Evolutionary conservation across 2,329 filamentous ascomycete species (phyloP), one percentile per base, ranked within the genome.

Genomic region (Simplicillium sp.): DNA sequence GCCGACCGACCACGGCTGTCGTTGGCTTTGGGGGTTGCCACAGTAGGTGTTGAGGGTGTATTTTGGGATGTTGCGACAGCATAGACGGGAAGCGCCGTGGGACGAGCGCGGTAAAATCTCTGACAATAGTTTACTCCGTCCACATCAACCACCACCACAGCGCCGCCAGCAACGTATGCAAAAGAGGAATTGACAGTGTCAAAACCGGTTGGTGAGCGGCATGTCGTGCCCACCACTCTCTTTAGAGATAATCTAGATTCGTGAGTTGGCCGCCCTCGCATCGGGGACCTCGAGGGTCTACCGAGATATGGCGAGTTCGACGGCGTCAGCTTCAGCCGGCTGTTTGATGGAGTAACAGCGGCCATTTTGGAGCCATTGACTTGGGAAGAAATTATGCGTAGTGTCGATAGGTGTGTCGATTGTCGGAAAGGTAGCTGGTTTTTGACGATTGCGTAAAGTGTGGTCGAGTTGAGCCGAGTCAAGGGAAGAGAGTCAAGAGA

Each of bases 221-320:
- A 90, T 7, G 90, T 97, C 17, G 89, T 94, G 36, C 92, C 92
- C 54, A 97, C 84, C 43, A 97, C 87, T 47, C 87, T 80, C 59
- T 82, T 82, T 46, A 96, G 69, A 32, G 82, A 82, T 35, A 96
- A 71, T 33, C 74, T 73, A 16, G 75, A 69, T 44, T 80, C 75
- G 44, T 67, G 65, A 11, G 59, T 50, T 36, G 58, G 44, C 39
- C 71, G 69, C 36, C 65, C 63, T 37, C 75, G 73, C 45, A 70
- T 57, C 25, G 83, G 78, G 38, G 84, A 83, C 55, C 82, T 76
- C 14, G 75, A 65, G 29, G 76, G 73, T 32, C 80, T 75, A 44
- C 71, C 70, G 37, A 79, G 58, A 54, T 76, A 81, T 41, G 86
- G 85, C 43, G 86, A 88, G 59, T 80, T 87, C 44, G 84, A 82